Conservation (phyloP, 768 basidiomycete genomes). For the Leccinum olivaceopallidum region DNA sequence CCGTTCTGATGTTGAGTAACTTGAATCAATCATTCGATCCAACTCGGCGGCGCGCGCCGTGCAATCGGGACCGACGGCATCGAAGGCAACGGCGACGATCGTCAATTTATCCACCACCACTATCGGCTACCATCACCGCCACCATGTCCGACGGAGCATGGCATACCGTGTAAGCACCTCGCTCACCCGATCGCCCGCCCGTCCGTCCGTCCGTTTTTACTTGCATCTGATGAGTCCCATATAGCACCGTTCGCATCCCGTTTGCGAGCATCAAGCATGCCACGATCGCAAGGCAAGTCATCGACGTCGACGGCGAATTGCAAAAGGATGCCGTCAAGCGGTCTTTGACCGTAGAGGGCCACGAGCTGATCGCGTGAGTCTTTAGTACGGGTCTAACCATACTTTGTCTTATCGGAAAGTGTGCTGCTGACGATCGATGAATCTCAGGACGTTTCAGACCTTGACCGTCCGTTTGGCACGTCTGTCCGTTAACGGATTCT, state of each 20-base stretch:
- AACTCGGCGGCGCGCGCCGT: background rate
- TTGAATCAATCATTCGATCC: background rate
- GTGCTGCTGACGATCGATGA: conserved; percentile 1
- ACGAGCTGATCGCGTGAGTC: conserved; percentile 75
- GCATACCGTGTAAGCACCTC: conserved; percentile 54
- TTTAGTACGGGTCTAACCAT: background rate
- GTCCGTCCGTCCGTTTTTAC: background rate
- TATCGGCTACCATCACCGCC: background rate
- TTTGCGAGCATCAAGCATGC: conserved; percentile 78
- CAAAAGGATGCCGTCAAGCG: conserved; percentile 81
- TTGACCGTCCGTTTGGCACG: conserved; percentile 85
- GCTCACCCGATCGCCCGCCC: background rate
- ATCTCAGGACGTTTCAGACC: conserved; percentile 64
- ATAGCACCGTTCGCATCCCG: conserved; percentile 72
- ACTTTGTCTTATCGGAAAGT: background rate
- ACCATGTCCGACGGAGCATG: conserved; percentile 38
- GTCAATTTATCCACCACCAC: conserved; percentile 1
- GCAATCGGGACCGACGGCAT: background rate
- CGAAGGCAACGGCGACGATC: background rate
- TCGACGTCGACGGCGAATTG: conserved; percentile 85
- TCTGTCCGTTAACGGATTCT: conserved; percentile 79
- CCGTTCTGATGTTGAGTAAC: background rate
- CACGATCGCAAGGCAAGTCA: conserved; percentile 74
- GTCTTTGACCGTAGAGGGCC: conserved; percentile 62
- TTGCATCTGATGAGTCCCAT: conserved; percentile 6